A percentile compares a stretch with the other conserved stretches of the same genome.
These are phyloP conservation scores for Trametes cubensis DNA, from an alignment of 768 basidiomycete species.

Conservation along the genomic window DNA sequence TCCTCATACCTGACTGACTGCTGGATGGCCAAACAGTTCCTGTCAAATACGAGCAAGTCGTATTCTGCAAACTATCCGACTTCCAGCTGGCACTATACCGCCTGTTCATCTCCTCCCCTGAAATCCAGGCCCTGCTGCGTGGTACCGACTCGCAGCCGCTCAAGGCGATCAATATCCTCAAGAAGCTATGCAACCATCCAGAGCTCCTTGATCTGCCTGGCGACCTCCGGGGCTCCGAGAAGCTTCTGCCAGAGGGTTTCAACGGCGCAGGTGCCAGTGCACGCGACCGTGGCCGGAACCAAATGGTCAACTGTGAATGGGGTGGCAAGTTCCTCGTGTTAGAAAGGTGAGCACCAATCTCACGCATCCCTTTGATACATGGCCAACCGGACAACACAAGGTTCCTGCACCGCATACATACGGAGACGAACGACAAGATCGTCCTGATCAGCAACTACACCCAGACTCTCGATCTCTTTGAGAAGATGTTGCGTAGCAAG, in stretches of 20 bases:
- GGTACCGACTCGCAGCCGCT: conserved; percentile 91
- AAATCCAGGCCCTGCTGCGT: conserved; percentile 86
- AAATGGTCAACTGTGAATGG: conserved; percentile 74
- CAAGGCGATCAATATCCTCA: conserved; percentile 91
- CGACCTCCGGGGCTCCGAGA: conserved; percentile 81
- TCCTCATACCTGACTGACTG: neutral
- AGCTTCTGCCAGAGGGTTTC: conserved; percentile 82
- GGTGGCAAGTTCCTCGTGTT: conserved; percentile 91
- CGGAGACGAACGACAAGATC: conserved; percentile 89
- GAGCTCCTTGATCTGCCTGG: conserved; percentile 84
- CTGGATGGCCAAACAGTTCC: conserved; percentile 63
- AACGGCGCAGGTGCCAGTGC: conserved; percentile 51
- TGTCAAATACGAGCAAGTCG: conserved; percentile 98
- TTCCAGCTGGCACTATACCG: conserved; percentile 87
- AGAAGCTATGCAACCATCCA: conserved; percentile 96
- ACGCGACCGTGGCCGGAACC: conserved; percentile 46
- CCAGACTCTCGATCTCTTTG: conserved; percentile 91
- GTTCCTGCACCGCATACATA: conserved; percentile 81
- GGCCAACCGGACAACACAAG: conserved; percentile 40
- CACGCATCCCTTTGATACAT: too few relatives aligned
- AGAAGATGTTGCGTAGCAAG: conserved; percentile 82
- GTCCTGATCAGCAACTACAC: conserved; percentile 97
- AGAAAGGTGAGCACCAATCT: conserved; percentile 63
- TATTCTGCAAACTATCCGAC: conserved; percentile 85
- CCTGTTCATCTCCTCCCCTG: conserved; percentile 89